phyloP scores from a whole-genome alignment of 192 early-diverging fungal genomes.

The Podila horticola region DNA sequence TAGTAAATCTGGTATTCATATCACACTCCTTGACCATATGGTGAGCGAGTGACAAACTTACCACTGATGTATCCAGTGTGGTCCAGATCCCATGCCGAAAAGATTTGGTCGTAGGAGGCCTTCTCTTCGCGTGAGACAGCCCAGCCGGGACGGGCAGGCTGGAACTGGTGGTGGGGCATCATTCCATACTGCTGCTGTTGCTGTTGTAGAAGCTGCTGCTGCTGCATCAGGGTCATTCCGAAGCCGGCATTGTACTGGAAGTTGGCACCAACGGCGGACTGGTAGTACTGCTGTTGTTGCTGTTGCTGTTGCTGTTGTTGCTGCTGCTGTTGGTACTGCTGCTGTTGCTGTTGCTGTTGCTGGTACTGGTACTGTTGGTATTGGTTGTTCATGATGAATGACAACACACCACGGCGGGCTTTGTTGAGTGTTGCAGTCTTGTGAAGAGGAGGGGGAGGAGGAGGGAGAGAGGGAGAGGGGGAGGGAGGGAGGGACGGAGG shows the following conservation, averaged over 20 bases:
- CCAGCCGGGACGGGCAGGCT: constrained; percentile 58
- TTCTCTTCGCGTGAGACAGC: constrained; percentile 67
- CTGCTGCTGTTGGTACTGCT: constrained; percentile 21
- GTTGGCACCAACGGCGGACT: constrained; percentile 33
- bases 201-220: background rate
- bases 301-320: constrained; percentile 37
- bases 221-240: constrained; percentile 23
- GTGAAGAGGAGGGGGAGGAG: background rate
- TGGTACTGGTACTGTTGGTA: constrained; percentile 16
- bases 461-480: background rate
- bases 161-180: constrained; percentile 52
- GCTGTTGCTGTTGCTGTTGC: constrained; percentile 27
- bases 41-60: constrained; percentile 5
- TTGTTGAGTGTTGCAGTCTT: background rate
- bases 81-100: constrained; percentile 78
- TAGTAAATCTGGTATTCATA: background rate
- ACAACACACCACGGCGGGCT: no score
- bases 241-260: constrained; percentile 49
- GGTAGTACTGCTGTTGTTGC: constrained; percentile 38
- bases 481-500: background rate
- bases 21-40: background rate
- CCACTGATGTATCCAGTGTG: constrained; percentile 76
- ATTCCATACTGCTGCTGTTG: constrained; percentile 40
- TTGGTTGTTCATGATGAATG: constrained; percentile 28
- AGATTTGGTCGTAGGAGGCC: constrained; percentile 70